A percentile compares a stretch with the other conserved stretches of the same genome.
phyloP scores from a whole-genome alignment of 78 protist species.

The Dictyostelium capitatum region DNA sequence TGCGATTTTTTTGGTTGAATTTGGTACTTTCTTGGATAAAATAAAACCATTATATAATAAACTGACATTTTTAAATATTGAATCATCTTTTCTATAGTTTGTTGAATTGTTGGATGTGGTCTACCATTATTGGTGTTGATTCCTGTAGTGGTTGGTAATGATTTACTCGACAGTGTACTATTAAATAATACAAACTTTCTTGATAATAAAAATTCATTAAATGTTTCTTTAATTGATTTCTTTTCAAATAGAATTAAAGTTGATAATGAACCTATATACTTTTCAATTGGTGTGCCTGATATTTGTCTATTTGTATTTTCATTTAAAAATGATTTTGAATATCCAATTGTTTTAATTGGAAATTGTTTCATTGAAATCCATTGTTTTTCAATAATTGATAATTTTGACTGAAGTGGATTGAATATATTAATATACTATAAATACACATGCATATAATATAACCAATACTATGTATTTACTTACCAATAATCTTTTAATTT shows the following conservation, averaged over 20 bases:
- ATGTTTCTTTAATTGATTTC: constrained; percentile 16
- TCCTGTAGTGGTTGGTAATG: background rate
- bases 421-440: background rate
- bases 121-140: background rate
- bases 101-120: background rate
- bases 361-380: constrained; percentile 56
- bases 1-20: background rate
- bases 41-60: constrained; percentile 21
- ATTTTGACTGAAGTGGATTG: constrained; percentile 16
- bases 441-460: no score
- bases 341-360: constrained; percentile 25
- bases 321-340: constrained; percentile 29
- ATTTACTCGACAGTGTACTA: background rate
- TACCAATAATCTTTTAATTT: constrained; percentile 34
- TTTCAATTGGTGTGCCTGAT: constrained; percentile 24
- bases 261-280: constrained; percentile 62
- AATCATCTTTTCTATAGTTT: background rate
- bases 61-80: constrained; percentile 20
- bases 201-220: constrained; percentile 25
- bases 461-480: background rate
- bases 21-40: constrained; percentile 27
- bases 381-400: constrained; percentile 34
- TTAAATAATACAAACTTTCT: constrained; percentile 18
- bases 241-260: constrained; percentile 52
- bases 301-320: background rate